Evolutionary conservation across 179 eudicot genomes (phyloP), one percentile per base, ranked within the genome.

Genomic region (Gypsophila paniculata): DNA sequence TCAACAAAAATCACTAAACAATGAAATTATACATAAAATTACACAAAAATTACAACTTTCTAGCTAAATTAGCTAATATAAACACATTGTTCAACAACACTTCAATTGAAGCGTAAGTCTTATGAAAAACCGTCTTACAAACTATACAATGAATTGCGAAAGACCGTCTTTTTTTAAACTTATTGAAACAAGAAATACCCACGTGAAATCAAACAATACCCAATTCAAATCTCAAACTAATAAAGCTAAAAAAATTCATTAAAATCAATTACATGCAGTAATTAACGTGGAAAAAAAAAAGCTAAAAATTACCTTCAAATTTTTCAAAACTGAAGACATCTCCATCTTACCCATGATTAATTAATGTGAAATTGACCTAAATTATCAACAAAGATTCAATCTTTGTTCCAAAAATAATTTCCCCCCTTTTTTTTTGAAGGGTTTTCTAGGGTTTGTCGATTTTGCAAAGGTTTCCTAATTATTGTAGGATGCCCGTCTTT

Each of bases 291-390:
- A 36, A 21, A 6, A 39, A 55, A 42, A 42, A 6, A 42, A 42
- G 11, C 8, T 6, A 42, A 42, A 36, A 42, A 23, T 73, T 81
- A 93, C 98, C 98, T 93, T 93, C 73, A 93, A 86, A 81, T 86
- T 93, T 86, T 72, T 91, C 74, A 91, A 79, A 74, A 92, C 91
- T 70, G 46, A 82, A 39, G 98, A 93, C 1, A 93, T 72, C 86
- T 91, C 97, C 60, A 90, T 85, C 80, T 88, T 93, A 34, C 89
- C 91, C 98, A 91, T 93, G 36, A 8, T 52, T 32, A 4, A 51
- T 66, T 17, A 39, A 70, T 65, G 65, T 39, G 61, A 38, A 12
- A 39, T 12, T 14, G 0, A 71, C 15, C 61, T 26, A 12, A 14
- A 54, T 46, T 46, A 7, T 0, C 36, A 69, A 52, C 6, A 65